Percentiles rank a stretch among this genome's conserved stretches.
Evolutionary conservation across 495 filamentous ascomycete genomes (phyloP).

Genomic region (Hypomontagnella submonticulosa): DNA sequence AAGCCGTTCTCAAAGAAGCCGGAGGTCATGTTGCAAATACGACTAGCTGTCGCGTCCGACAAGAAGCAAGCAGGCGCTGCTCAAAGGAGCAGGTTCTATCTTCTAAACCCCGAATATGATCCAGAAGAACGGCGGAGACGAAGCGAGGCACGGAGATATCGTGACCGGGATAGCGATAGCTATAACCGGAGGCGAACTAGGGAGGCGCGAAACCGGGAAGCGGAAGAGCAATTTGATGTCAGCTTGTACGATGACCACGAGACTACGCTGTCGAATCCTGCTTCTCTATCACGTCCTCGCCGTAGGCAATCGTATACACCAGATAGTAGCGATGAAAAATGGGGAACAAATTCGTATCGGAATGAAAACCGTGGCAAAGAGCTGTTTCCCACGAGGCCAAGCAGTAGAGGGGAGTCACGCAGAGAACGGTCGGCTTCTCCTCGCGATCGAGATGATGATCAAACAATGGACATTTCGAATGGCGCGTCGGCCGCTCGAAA

Average conservation of each 20-base stretch:
- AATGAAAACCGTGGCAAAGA: constrained; percentile 58
- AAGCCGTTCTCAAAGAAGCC: constrained; percentile 73
- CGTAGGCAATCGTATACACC: constrained; percentile 51
- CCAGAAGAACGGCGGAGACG: constrained; percentile 74
- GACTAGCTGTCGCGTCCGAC: constrained; percentile 79
- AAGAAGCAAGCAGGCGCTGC: constrained; percentile 80
- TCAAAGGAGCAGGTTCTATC: constrained; percentile 87
- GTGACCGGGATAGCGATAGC: constrained; percentile 70
- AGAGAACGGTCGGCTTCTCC: constrained; percentile 79
- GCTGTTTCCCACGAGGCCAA: constrained; percentile 59
- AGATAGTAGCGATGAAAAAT: constrained; percentile 45
- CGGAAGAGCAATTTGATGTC: constrained; percentile 68
- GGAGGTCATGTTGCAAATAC: constrained; percentile 74
- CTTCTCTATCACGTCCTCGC: constrained; percentile 36
- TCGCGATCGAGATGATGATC: constrained; percentile 69
- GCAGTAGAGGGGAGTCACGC: constrained; percentile 55
- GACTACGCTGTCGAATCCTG: constrained; percentile 49
- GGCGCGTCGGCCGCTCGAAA: constrained; percentile 52
- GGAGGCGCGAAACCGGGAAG: constrained; percentile 56
- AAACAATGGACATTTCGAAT: constrained; percentile 55
- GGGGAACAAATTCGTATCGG: constrained; percentile 42
- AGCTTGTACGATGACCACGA: constrained; percentile 82
- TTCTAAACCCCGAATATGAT: constrained; percentile 88
- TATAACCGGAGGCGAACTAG: constrained; percentile 60
- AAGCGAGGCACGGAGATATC: constrained; percentile 61